These are phyloP conservation scores for Penium margaritaceum DNA, from an alignment of 139 green algal genomes.

Conservation along the genomic window DNA sequence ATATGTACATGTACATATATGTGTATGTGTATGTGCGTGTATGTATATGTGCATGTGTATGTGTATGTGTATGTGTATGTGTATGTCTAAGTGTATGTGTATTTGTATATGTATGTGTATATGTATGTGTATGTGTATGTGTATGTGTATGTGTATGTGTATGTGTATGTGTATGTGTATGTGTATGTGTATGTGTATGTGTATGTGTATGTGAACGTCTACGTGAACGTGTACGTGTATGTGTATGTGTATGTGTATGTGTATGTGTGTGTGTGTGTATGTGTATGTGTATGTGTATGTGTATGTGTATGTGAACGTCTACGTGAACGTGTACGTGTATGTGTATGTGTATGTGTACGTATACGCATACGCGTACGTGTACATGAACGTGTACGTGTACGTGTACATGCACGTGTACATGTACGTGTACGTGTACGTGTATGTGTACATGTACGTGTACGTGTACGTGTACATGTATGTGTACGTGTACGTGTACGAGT, in stretches of 20 bases:
- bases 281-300: background rate
- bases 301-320: background rate
- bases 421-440: background rate
- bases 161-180: background rate
- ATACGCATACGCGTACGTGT: background rate
- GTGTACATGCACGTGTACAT: background rate
- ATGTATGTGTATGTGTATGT: background rate
- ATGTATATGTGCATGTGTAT: constrained; percentile 7
- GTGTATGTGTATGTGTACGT: background rate
- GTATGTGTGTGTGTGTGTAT: background rate
- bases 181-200: background rate
- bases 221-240: background rate
- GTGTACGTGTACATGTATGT: background rate
- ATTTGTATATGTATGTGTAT: background rate
- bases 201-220: background rate
- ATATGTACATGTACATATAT: background rate
- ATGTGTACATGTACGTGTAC: background rate
- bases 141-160: background rate
- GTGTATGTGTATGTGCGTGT: background rate
- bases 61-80: background rate
- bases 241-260: background rate
- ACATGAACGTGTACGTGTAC: background rate
- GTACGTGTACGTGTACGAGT: background rate
- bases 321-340: background rate
- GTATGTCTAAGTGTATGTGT: background rate